Evolutionary conservation across 352 stramenopile genomes (phyloP).

Genomic region (Phytopythium ostracodes): DNA sequence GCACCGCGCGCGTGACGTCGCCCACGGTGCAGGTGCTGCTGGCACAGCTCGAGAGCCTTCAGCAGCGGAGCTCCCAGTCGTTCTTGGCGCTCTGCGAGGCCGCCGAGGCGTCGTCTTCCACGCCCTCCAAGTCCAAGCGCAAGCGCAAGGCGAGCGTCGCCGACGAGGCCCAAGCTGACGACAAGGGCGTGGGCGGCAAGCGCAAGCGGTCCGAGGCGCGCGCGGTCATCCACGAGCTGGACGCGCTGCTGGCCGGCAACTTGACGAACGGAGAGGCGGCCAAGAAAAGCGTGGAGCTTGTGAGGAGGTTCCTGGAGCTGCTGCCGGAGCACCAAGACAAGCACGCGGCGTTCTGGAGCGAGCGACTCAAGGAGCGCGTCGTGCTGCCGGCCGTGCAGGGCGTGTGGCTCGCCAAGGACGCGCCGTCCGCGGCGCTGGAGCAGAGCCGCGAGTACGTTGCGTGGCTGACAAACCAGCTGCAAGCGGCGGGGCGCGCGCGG

Average conservation of each 20-base stretch:
- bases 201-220: conserved; percentile 8
- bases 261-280: too few relatives aligned
- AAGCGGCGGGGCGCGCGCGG: neutral
- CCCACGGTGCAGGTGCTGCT: conserved; percentile 24
- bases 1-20: conserved; percentile 10
- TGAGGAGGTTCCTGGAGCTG: conserved; percentile 5
- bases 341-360: neutral
- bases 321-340: neutral
- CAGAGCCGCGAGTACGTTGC: neutral
- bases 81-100: conserved; percentile 9
- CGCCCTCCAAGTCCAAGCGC: neutral
- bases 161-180: neutral
- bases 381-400: neutral
- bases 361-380: neutral
- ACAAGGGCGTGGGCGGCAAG: neutral
- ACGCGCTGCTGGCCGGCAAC: conserved; percentile 3
- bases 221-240: conserved; percentile 7
- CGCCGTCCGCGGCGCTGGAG: neutral
- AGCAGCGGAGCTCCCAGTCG: conserved; percentile 11
- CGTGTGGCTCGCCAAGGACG: neutral
- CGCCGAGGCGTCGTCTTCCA: neutral
- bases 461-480: neutral
- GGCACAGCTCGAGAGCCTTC: conserved; percentile 27
- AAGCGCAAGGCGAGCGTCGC: neutral
- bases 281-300: neutral